Percentiles rank a stretch among this genome's conserved stretches.
Conservation (phyloP, 164 flowering plant species). For the Chimonanthus salicifolius region DNA sequence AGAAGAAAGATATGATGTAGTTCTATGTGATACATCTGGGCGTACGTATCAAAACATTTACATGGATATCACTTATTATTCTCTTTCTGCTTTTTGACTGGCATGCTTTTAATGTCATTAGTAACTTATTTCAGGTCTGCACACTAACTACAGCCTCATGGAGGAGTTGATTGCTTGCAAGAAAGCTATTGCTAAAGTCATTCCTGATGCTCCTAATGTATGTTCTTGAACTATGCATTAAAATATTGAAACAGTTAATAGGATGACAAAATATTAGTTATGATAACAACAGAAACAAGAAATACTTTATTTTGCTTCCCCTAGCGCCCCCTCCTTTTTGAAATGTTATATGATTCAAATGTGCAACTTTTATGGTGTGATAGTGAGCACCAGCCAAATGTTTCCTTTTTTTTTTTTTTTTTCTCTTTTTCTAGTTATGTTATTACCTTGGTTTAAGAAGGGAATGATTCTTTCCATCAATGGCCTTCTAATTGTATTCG, state of each 20-base stretch:
- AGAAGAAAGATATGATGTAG: conserved; percentile 72
- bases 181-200: conserved; percentile 72
- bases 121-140: conserved; percentile 53
- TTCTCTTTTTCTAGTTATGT: too few species aligned
- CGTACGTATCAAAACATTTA: conserved; percentile 46
- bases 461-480: too few species aligned
- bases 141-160: conserved; percentile 91
- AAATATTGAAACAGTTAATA: not conserved
- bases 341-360: too few species aligned
- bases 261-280: too few species aligned
- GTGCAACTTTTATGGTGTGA: too few species aligned
- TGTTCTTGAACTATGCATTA: conserved; percentile 13
- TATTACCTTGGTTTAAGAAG: too few species aligned
- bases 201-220: conserved; percentile 91
- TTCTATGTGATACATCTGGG: conserved; percentile 95
- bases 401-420: too few species aligned
- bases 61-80: not conserved
- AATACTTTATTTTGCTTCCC: too few species aligned
- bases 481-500: too few species aligned
- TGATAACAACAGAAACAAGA: too few species aligned
- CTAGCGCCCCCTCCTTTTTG: too few species aligned
- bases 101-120: conserved; percentile 3
- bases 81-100: conserved; percentile 6
- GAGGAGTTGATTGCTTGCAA: conserved; percentile 92
- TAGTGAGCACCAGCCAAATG: too few species aligned